These are phyloP conservation scores for Suillus subalutaceus DNA, from an alignment of 768 basidiomycete genomes.

Conservation along the genomic window DNA sequence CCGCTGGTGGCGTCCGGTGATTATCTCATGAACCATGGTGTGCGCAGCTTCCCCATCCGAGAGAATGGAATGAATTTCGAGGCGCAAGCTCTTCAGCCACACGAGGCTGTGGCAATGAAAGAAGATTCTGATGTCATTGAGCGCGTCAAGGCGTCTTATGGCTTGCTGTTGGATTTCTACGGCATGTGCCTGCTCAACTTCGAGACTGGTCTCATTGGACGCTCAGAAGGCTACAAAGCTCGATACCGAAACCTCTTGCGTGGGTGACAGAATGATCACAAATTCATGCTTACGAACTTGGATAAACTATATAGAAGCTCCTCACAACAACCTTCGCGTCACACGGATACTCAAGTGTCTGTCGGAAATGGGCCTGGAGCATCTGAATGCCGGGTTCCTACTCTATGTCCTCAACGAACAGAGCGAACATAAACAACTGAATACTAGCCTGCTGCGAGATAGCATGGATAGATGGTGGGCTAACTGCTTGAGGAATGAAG, in stretches of 20 bases:
- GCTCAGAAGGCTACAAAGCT: slow-evolving; percentile 50
- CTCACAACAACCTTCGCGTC: slow-evolving; percentile 79
- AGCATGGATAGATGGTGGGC: slow-evolving; percentile 86
- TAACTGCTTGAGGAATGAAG: slow-evolving; percentile 66
- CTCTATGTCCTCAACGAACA: slow-evolving; percentile 73
- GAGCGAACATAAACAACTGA: slow-evolving; percentile 56
- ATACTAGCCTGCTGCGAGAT: slow-evolving; percentile 45
- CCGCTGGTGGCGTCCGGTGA: not conserved
- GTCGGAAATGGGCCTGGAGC: slow-evolving; percentile 70
- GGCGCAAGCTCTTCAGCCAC: slow-evolving; percentile 66
- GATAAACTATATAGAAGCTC: slow-evolving; percentile 45
- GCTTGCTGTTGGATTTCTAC: slow-evolving; percentile 80
- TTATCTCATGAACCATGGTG: slow-evolving; percentile 1
- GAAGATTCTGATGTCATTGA: slow-evolving; percentile 46
- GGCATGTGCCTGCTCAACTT: slow-evolving; percentile 66
- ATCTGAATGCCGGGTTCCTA: slow-evolving; percentile 64
- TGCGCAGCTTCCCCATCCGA: slow-evolving; percentile 66
- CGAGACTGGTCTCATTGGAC: slow-evolving; percentile 62
- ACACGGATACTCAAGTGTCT: slow-evolving; percentile 77
- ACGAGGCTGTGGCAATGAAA: slow-evolving; percentile 64
- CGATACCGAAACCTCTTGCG: slow-evolving; percentile 68
- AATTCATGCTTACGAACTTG: slow-evolving; percentile 4
- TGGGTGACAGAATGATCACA: slow-evolving; percentile 40
- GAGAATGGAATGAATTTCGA: slow-evolving; percentile 74
- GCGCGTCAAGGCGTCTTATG: slow-evolving; percentile 62